These are phyloP conservation scores for Fistulinella prunicolor DNA, from an alignment of 768 basidiomycete species.

Conservation along the genomic window DNA sequence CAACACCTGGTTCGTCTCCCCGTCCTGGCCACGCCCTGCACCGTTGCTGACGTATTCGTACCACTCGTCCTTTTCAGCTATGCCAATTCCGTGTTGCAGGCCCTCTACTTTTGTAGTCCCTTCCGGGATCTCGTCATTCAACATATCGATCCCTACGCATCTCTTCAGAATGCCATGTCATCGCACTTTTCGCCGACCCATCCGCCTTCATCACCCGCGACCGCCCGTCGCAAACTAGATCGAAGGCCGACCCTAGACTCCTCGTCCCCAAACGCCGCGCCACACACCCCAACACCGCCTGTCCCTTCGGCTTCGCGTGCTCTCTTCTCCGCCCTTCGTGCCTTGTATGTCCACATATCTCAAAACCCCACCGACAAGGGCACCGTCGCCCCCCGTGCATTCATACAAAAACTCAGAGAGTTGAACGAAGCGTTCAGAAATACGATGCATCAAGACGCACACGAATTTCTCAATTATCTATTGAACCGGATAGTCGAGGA, in stretches of 20 bases:
- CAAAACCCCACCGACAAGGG: conserved; percentile 76
- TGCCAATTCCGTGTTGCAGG: conserved; percentile 97
- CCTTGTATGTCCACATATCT: conserved; percentile 85
- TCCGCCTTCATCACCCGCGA: conserved; percentile 27
- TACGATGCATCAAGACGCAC: conserved; percentile 96
- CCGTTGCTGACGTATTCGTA: conserved; percentile 17
- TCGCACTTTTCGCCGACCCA: conserved; percentile 22
- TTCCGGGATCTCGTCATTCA: conserved; percentile 90
- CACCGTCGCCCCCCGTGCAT: conserved; percentile 83
- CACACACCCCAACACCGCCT: conserved; percentile 37
- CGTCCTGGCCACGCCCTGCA: conserved; percentile 2
- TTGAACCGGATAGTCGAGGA: conserved; percentile 94
- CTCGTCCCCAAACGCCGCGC: conserved; percentile 24
- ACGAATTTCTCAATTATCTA: conserved; percentile 95
- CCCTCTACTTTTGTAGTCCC: conserved; percentile 92
- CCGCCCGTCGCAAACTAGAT: conserved; percentile 53
- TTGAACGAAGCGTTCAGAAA: conserved; percentile 89
- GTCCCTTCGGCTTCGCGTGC: conserved; percentile 65
- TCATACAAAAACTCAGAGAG: conserved; percentile 92
- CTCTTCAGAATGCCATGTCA: conserved; percentile 33
- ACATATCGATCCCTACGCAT: conserved; percentile 49
- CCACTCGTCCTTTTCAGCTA: conserved; percentile 54
- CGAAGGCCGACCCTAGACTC: conserved; percentile 44
- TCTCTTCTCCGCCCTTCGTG: conserved; percentile 88
- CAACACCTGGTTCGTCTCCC: conserved; percentile 77